Evolutionary conservation across 495 filamentous ascomycete genomes (phyloP), one percentile per base, ranked within the genome.

Genomic region (Penicillium mononematosum): DNA sequence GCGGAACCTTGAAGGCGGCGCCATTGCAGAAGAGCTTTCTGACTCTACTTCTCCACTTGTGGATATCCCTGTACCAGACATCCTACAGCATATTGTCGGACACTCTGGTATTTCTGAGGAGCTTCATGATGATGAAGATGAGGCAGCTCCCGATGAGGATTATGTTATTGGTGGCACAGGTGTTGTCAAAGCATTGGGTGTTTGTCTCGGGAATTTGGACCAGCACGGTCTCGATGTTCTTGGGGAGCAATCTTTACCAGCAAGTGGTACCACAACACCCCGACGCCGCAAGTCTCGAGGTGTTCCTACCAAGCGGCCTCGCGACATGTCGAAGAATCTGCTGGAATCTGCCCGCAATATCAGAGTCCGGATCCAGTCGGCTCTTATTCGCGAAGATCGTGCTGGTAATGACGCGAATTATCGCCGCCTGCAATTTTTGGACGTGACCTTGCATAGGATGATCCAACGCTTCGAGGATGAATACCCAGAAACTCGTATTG

Each of bases 151-250:
- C 1, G 91, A 95, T 60, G 88, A 95, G 45, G 90, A 97, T 66
- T 96, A 98, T 71, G 91, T 98, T 39, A 91, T 98, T 64, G 92
- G 92, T 38, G 92, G 93, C 19, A 96, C 92, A 0, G 94, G 93
- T 58, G 90, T 98, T 0, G 94, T 96, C 34, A 96, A 97, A 71
- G 92, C 92, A 22, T 76, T 98, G 51, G 88, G 91, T 45, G 91
- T 95, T 45, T 96, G 91, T 62, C 80, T 98, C 32, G 86, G 88
- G 53, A 95, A 96, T 60, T 54, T 74, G 45, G 79, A 81, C 49
- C 70, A 70, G 12, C 69, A 75, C 53, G 64, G 63, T 17, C 58
- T 62, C 25, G 70, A 70, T 36, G 24, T 61, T 57, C 67, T 71
- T 27, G 71, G 71, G 10, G 75, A 77, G 22, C 50, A 60, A 12